Conservation (phyloP, 1,284 basidiomycete genomes). For the Apiotrichum siamense region DNA sequence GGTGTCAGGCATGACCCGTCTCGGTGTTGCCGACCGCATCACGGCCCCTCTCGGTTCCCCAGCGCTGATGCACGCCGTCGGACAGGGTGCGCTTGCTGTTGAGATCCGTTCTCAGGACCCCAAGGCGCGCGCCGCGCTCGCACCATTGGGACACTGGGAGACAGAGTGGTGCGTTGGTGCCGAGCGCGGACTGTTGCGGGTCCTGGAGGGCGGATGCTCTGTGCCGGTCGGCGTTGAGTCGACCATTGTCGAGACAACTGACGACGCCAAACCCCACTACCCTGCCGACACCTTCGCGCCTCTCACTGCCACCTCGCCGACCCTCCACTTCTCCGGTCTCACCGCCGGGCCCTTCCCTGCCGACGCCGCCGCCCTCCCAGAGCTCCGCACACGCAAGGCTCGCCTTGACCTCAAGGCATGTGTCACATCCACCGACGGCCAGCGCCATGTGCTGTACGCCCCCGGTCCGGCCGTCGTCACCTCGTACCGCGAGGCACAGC, state of each 20-base stretch:
- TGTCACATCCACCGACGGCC: slow-evolving; percentile 71
- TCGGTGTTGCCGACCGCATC: slow-evolving; percentile 70
- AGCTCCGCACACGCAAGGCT: slow-evolving; percentile 30
- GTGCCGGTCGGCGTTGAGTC: slow-evolving; percentile 89
- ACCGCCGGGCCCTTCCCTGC: slow-evolving; percentile 7
- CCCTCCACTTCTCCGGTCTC: slow-evolving; percentile 43
- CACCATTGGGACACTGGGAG: slow-evolving; percentile 63
- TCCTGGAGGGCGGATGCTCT: slow-evolving; percentile 92
- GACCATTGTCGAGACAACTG: slow-evolving; percentile 28
- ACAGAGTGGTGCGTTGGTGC: slow-evolving; percentile 71
- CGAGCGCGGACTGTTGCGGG: slow-evolving; percentile 78
- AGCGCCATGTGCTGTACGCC: slow-evolving; percentile 62
- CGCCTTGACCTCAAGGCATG: slow-evolving; percentile 64
- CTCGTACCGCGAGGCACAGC: slow-evolving; percentile 58
- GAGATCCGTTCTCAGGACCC: slow-evolving; percentile 74
- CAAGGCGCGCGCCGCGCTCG: slow-evolving; percentile 59
- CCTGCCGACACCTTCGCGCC: slow-evolving; percentile 17
- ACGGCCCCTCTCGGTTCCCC: slow-evolving; percentile 71
- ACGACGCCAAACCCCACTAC: slow-evolving; percentile 9
- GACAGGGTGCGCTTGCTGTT: slow-evolving; percentile 85
- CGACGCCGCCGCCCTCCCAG: slow-evolving; percentile 9
- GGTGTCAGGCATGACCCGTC: slow-evolving; percentile 83
- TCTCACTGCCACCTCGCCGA: slow-evolving; percentile 25
- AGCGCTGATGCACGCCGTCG: slow-evolving; percentile 79
- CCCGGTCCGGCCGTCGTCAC: slow-evolving; percentile 55